A percentile compares a stretch with the other conserved stretches of the same genome.
Evolutionary conservation across 345 rosid genomes (phyloP).

Genomic region (Gossypium thurberi): DNA sequence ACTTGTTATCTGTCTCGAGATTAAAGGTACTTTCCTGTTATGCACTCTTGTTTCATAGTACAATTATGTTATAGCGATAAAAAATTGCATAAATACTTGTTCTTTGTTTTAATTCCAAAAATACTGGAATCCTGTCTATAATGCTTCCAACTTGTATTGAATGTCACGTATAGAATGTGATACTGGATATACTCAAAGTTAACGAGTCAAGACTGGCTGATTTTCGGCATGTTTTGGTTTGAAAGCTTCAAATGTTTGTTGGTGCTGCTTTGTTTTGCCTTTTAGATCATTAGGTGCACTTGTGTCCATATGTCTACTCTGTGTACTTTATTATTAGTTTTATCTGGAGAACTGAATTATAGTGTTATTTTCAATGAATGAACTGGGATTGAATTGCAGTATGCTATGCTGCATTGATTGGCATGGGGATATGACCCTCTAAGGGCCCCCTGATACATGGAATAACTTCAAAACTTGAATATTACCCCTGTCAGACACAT

Average conservation of each 20-base stretch:
- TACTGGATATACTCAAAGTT: no score
- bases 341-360: no score
- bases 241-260: no score
- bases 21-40: constrained; percentile 51
- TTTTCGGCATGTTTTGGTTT: no score
- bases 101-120: background rate
- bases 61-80: background rate
- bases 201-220: no score
- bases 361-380: no score
- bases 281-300: background rate
- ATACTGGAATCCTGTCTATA: no score
- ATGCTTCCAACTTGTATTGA: no score
- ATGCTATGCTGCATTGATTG: no score
- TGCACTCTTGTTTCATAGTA: background rate
- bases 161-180: no score
- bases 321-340: no score
- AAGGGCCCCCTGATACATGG: background rate
- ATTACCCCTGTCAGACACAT: background rate
- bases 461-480: background rate
- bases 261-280: background rate
- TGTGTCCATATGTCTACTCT: background rate
- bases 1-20: constrained; percentile 69
- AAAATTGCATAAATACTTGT: background rate
- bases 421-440: background rate
- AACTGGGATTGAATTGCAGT: no score